Percentiles rank a stretch among this genome's conserved stretches.
Conservation (phyloP, 2,329 filamentous ascomycete genomes). For the Fusarium illudens region DNA sequence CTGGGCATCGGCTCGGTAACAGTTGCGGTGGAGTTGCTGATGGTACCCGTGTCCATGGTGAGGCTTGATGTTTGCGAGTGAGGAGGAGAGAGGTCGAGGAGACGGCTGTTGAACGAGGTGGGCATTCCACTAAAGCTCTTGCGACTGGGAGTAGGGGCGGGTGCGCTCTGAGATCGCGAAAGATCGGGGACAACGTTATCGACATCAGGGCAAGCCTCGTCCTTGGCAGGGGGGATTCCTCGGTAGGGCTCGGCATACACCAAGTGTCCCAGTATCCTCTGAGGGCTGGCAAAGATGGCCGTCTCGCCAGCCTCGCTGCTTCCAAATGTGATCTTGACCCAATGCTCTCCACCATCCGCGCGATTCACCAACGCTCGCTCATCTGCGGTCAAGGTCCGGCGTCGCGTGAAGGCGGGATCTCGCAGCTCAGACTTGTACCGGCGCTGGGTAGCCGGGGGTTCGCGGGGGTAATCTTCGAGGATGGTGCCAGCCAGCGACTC, state of each 20-base stretch:
- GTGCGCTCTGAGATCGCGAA: conserved; percentile 49
- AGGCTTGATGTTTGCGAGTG: conserved; percentile 61
- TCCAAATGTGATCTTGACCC: conserved; percentile 89
- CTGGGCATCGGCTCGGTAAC: conserved; percentile 47
- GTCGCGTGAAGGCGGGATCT: conserved; percentile 74
- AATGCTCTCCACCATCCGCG: conserved; percentile 85
- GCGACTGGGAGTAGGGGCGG: conserved; percentile 42
- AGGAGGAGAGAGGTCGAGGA: conserved; percentile 53
- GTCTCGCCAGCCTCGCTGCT: conserved; percentile 74
- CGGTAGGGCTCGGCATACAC: conserved; percentile 77
- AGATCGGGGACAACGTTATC: conserved; percentile 49
- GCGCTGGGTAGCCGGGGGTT: conserved; percentile 75
- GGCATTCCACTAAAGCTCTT: conserved; percentile 46
- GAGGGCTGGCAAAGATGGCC: conserved; percentile 74
- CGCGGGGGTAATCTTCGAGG: conserved; percentile 91
- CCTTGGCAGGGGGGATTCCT: conserved; percentile 69
- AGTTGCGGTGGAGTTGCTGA: conserved; percentile 58
- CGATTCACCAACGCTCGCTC: conserved; percentile 82
- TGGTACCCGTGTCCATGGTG: conserved; percentile 66
- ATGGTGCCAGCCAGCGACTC: conserved; percentile 86
- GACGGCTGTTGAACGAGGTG: conserved; percentile 49
- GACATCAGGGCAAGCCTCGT: conserved; percentile 68
- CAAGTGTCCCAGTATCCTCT: conserved; percentile 74
- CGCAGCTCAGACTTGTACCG: conserved; percentile 79
- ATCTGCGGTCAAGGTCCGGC: conserved; percentile 70